phyloP scores from a whole-genome alignment of 352 stramenopile genomes.

The Blastocystis sp. region DNA sequence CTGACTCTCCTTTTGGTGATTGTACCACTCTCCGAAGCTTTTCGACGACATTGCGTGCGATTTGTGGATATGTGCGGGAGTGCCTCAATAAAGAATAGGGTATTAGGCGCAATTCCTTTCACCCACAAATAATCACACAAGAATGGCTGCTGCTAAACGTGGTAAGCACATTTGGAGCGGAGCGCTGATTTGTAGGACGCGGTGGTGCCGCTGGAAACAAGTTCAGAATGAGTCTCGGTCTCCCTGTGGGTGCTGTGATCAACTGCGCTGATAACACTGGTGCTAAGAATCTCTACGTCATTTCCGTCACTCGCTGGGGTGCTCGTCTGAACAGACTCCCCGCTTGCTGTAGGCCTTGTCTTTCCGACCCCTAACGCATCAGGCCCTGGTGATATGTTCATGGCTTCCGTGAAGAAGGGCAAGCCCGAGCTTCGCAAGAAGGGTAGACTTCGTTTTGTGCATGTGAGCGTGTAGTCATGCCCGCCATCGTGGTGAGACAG shows the following conservation, averaged over 20 bases:
- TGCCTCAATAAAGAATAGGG: not conserved
- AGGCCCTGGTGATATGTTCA: constrained; percentile 97
- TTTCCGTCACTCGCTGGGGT: constrained; percentile 98
- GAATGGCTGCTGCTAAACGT: constrained; percentile 72
- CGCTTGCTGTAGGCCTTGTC: constrained; percentile 83
- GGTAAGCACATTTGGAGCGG: not conserved
- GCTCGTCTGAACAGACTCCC: constrained; percentile 98
- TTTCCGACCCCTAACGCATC: not conserved
- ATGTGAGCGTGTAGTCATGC: constrained; percentile 85
- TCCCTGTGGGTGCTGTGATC: constrained; percentile 95
- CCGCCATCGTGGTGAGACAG: constrained; percentile 97
- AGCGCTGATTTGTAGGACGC: constrained; percentile 80
- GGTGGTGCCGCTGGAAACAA: constrained; percentile 96
- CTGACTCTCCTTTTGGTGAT: not conserved
- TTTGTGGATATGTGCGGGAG: not conserved
- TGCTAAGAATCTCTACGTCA: constrained; percentile 99
- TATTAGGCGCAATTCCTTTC: not conserved
- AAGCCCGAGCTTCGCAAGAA: constrained; percentile 99
- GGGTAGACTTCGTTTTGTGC: constrained; percentile 76
- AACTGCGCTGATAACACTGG: constrained; percentile 99
- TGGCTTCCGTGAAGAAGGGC: constrained; percentile 99
- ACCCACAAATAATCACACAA: constrained; percentile 5
- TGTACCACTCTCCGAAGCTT: constrained; percentile 39
- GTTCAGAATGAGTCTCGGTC: constrained; percentile 98
- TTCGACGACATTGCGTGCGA: constrained; percentile 10